Base-by-base conservation (phyloP, 371 early-diverging fungal species). In the Zancudomyces culisetae region DNA sequence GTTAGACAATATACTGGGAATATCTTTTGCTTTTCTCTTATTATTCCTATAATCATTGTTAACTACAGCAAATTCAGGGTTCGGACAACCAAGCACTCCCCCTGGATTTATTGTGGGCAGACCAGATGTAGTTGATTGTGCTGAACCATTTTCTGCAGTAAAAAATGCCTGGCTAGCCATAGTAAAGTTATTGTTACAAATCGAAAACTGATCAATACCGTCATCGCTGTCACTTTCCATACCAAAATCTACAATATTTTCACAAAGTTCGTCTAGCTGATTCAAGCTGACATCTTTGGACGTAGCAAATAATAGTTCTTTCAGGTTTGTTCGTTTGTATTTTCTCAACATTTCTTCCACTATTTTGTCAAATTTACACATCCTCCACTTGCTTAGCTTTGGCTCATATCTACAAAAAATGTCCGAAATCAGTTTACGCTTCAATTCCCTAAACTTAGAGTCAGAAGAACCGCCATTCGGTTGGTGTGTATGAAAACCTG, bases 301-400 rank as follows among this genome's bases (percentile, higher is more conserved):
- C 26, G 26, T 19, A 39, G 35, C 50, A 26, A 66, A 66, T 42
- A 66, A 45, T 23, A 61, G 55, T 22, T 49, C 47, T 3, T 56
- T 40, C 43, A 60, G 64, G 43, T 62, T 56, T 29, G 55, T 61
- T 28, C 46, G 43, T 20, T 48, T 48, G 41, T 66, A 57, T 26
- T 60, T 55, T 47, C 39, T 55, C 27, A 61, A 57, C 65, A 66
- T 57, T 30, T 59, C 47, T 13, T n/a, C 26, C 21, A 49, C 52
- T 23, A 66, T 49, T 10, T n/a, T 23, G 15, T 23, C n/a, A 46
- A 66, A 20, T 12, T 19, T 23, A 6, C 35, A 22, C n/a, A 3
- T 4, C 26, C 48, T 48, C 48, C 48, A 48, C 26, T 48, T 48
- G 48, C 27, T n/a, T 10, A 26, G 23, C n/a, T 48, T 48, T n/a